Percentiles rank a stretch among this genome's conserved stretches.
Conservation (phyloP, 345 rosid species). For the Syzygium grande region DNA sequence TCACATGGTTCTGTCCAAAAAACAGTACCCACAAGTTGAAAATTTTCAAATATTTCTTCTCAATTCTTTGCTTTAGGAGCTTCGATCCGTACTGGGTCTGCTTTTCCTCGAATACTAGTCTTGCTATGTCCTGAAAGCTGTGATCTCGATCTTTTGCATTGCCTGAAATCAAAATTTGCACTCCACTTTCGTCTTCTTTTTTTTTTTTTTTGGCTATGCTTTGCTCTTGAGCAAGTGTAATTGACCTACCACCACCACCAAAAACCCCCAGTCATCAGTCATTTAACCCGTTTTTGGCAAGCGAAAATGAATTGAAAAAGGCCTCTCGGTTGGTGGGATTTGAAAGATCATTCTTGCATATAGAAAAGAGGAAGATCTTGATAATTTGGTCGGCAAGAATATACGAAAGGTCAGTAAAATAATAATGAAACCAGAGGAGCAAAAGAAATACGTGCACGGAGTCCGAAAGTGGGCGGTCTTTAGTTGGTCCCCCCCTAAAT, state of each 20-base stretch:
- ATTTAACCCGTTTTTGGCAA: not conserved
- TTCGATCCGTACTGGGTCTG: not conserved
- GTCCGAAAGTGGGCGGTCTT: not conserved
- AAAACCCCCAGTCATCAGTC: not conserved
- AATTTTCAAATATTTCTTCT: not conserved
- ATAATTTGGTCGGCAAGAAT: not conserved
- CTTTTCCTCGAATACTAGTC: not conserved
- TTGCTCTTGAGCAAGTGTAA: not conserved
- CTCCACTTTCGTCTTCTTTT: not conserved
- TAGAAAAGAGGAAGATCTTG: not conserved
- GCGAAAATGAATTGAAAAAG: not conserved
- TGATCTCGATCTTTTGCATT: not conserved
- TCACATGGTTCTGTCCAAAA: not conserved
- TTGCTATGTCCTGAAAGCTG: not conserved
- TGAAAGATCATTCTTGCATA: not conserved
- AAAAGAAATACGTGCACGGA: not conserved
- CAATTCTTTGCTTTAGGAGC: not conserved
- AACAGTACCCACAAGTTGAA: not conserved
- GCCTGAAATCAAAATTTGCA: not conserved
- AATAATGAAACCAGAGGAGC: not conserved
- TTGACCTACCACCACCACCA: not conserved
- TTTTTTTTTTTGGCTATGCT: not conserved
- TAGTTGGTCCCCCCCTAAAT: slow-evolving; percentile 8
- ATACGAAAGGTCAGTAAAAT: not conserved
- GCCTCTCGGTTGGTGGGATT: not conserved